A percentile compares a stretch with the other conserved stretches of the same genome.
These are phyloP conservation scores for Aspergillus jensenii DNA, from an alignment of 2,329 filamentous ascomycete species.

Conservation along the genomic window DNA sequence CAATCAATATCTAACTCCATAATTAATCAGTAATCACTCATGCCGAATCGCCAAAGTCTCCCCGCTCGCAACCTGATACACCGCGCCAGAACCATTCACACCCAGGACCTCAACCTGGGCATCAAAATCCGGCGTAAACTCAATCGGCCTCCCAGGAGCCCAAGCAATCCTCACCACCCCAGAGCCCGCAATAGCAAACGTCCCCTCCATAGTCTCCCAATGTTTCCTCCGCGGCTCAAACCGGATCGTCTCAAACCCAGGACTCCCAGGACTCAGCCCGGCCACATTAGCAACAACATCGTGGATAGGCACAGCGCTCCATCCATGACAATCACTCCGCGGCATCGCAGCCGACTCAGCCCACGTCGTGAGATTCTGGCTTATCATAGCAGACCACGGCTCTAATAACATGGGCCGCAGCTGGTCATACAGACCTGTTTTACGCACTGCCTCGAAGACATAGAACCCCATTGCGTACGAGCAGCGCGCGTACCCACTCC, in stretches of 20 bases:
- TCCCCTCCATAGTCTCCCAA: background rate
- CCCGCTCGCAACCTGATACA: too few species aligned
- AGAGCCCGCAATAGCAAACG: background rate
- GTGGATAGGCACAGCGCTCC: constrained; percentile 11
- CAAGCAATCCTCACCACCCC: constrained; percentile 2
- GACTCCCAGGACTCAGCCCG: background rate
- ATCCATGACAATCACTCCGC: constrained; percentile 13
- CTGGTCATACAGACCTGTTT: constrained; percentile 1
- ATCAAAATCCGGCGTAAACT: constrained; percentile 13
- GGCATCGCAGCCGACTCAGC: constrained; percentile 8
- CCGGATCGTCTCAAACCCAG: constrained; percentile 1
- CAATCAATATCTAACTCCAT: too few species aligned
- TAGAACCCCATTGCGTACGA: constrained; percentile 1
- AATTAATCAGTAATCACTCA: too few species aligned
- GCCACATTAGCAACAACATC: constrained; percentile 9
- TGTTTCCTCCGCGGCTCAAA: background rate
- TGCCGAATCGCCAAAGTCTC: too few species aligned
- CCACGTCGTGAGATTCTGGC: constrained; percentile 9
- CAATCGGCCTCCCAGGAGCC: background rate
- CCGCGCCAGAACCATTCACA: constrained; percentile 21
- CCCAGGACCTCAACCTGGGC: background rate
- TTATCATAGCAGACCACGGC: constrained; percentile 9
- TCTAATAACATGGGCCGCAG: background rate
- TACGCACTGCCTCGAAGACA: constrained; percentile 2
- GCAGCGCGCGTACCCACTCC: constrained; percentile 6